A percentile compares a stretch with the other conserved stretches of the same genome.
These are phyloP conservation scores for Calonectria montana DNA, from an alignment of 2,329 filamentous ascomycete species.

Conservation along the genomic window DNA sequence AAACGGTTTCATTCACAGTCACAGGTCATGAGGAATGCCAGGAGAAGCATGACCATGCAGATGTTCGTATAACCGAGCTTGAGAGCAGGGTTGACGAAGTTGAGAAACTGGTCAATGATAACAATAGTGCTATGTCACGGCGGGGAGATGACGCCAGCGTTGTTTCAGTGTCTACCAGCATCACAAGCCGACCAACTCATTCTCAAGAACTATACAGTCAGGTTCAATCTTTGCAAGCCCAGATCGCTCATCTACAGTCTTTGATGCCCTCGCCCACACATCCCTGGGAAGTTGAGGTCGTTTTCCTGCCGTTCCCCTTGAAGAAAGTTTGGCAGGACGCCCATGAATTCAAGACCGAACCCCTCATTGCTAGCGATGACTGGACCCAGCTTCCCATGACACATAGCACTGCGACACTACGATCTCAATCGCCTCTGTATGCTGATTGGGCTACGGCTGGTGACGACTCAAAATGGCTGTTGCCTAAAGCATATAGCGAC, in stretches of 20 bases:
- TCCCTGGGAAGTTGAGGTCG: constrained; percentile 81
- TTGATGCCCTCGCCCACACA: constrained; percentile 69
- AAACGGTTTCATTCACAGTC: constrained; percentile 76
- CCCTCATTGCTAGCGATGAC: constrained; percentile 55
- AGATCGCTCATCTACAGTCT: constrained; percentile 68
- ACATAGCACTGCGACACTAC: constrained; percentile 55
- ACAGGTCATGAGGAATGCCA: constrained; percentile 75
- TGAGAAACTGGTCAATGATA: constrained; percentile 64
- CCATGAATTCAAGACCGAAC: constrained; percentile 58
- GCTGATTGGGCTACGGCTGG: constrained; percentile 59
- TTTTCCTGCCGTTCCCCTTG: constrained; percentile 77
- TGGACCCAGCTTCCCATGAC: constrained; percentile 68
- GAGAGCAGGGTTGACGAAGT: constrained; percentile 72
- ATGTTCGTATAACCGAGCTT: constrained; percentile 76
- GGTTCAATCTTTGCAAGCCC: constrained; percentile 61
- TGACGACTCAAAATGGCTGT: constrained; percentile 69
- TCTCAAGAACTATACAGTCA: constrained; percentile 62
- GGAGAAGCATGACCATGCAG: constrained; percentile 74
- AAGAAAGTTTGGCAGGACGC: constrained; percentile 66
- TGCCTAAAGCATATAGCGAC: constrained; percentile 75
- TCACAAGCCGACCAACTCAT: constrained; percentile 51
- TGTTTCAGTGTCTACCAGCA: constrained; percentile 58
- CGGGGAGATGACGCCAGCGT: constrained; percentile 59
- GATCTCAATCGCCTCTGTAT: constrained; percentile 60
- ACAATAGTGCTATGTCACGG: constrained; percentile 53